Conservation (phyloP, 345 rosid species). For the Arabis hirsuta region DNA sequence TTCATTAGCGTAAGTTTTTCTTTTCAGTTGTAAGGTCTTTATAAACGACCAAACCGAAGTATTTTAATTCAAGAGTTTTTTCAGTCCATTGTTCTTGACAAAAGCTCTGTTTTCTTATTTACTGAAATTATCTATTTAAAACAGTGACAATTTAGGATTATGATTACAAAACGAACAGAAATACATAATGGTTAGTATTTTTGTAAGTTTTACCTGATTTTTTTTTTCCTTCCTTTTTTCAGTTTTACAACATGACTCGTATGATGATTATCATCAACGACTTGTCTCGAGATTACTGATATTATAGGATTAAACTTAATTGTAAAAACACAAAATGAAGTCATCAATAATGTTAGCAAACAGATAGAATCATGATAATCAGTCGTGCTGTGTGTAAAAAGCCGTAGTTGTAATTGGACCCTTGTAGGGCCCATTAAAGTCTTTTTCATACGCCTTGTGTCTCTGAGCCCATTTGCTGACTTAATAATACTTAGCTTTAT, state of each 20-base stretch:
- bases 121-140: too few species aligned
- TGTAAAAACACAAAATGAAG: constrained; percentile 2
- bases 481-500: constrained; percentile 28
- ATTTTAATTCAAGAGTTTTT: too few species aligned
- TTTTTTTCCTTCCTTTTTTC: neutral
- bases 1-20: too few species aligned
- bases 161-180: too few species aligned
- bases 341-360: constrained; percentile 19
- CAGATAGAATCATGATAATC: constrained; percentile 24
- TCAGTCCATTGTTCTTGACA: too few species aligned
- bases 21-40: too few species aligned
- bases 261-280: constrained; percentile 16
- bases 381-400: constrained; percentile 34
- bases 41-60: too few species aligned
- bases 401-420: constrained; percentile 40
- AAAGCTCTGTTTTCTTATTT: too few species aligned
- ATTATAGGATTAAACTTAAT: neutral
- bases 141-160: too few species aligned
- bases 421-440: constrained; percentile 25
- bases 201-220: too few species aligned
- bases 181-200: too few species aligned
- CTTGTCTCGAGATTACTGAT: neutral
- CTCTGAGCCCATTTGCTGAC: constrained; percentile 40
- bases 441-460: constrained; percentile 20
- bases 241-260: neutral